A percentile compares a stretch with the other conserved stretches of the same genome.
phyloP scores from a whole-genome alignment of 2,329 filamentous ascomycete genomes.

The Alternaria conjuncta region DNA sequence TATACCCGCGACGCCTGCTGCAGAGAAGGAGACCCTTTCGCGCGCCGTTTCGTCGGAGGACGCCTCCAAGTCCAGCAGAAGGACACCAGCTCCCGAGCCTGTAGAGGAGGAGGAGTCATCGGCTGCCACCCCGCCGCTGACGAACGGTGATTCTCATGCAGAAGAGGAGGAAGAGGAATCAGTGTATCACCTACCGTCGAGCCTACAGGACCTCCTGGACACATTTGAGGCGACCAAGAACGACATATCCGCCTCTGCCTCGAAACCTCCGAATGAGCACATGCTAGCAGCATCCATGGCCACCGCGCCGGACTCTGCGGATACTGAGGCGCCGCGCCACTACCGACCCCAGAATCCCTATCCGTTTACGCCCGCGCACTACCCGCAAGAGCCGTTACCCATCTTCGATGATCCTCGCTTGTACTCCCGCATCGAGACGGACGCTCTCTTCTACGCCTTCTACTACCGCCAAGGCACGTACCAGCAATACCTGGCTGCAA shows the following conservation, averaged over 20 bases:
- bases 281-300: constrained; percentile 78
- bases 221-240: constrained; percentile 86
- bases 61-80: constrained; percentile 31
- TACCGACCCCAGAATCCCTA: constrained; percentile 85
- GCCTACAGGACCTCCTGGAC: constrained; percentile 86
- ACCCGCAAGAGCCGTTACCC: constrained; percentile 88
- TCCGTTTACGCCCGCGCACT: constrained; percentile 76
- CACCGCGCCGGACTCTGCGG: constrained; percentile 74
- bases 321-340: constrained; percentile 81
- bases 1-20: constrained; percentile 55
- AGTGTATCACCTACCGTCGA: constrained; percentile 89
- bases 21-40: constrained; percentile 51
- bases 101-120: constrained; percentile 44
- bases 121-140: constrained; percentile 49
- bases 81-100: constrained; percentile 38
- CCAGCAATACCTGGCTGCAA: constrained; percentile 93
- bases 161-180: constrained; percentile 73
- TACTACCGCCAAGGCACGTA: constrained; percentile 98
- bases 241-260: constrained; percentile 64
- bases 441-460: constrained; percentile 97
- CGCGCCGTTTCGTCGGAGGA: constrained; percentile 42
- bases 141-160: constrained; percentile 62
- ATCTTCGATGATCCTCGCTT: constrained; percentile 91
- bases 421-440: constrained; percentile 89
- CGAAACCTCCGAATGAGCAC: constrained; percentile 70